phyloP scores from a whole-genome alignment of 768 basidiomycete genomes.

The Zangia roseola region DNA sequence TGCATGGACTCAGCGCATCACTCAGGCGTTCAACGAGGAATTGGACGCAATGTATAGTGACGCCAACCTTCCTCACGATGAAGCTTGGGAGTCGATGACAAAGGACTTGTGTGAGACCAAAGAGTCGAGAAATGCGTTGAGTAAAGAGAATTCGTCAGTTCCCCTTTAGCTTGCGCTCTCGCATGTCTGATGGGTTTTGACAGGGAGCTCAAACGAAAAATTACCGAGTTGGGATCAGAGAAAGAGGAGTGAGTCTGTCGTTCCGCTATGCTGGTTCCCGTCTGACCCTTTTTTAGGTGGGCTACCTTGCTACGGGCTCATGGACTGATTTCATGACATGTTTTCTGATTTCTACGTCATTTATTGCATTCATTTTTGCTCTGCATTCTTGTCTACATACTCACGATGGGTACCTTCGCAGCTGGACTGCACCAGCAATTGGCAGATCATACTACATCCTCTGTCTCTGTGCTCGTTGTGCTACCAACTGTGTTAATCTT shows the following conservation, averaged over 20 bases:
- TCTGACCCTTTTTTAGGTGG: constrained; percentile 50
- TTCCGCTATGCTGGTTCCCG: neutral
- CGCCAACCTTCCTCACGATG: constrained; percentile 73
- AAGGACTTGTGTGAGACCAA: constrained; percentile 73
- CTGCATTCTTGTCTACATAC: constrained; percentile 23
- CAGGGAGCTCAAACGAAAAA: constrained; percentile 67
- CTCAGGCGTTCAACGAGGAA: constrained; percentile 91
- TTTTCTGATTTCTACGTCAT: constrained; percentile 21
- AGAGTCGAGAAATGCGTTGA: constrained; percentile 67
- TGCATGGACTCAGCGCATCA: constrained; percentile 1
- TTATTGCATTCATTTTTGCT: constrained; percentile 16
- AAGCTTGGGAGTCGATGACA: constrained; percentile 80
- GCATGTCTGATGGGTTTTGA: constrained; percentile 3
- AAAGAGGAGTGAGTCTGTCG: constrained; percentile 67
- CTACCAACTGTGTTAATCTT: constrained; percentile 14
- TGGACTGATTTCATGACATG: constrained; percentile 40
- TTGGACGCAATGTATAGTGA: constrained; percentile 90
- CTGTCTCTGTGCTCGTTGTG: constrained; percentile 10
- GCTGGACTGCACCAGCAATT: constrained; percentile 18
- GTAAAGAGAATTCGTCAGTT: constrained; percentile 79
- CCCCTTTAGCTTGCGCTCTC: neutral
- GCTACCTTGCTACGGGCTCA: constrained; percentile 53
- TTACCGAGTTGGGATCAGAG: constrained; percentile 72
- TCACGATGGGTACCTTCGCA: constrained; percentile 16
- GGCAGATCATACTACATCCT: constrained; percentile 11